Conservation (phyloP, 2,329 filamentous ascomycete genomes). For the Microsporum canis region DNA sequence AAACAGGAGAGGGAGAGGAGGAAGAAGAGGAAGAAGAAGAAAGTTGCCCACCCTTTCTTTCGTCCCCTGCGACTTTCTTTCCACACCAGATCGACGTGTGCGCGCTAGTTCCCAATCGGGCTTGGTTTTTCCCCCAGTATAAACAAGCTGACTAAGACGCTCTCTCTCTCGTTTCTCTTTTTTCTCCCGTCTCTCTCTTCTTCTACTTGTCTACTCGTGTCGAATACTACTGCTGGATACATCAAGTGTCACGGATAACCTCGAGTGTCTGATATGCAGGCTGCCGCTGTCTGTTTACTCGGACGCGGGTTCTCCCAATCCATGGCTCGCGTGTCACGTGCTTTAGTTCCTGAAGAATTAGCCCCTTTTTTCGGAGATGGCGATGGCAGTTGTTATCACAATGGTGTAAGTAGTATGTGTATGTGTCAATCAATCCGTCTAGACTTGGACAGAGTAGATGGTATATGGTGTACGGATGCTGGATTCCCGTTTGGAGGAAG, state of each 20-base stretch:
- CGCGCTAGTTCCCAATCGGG: constrained; percentile 12
- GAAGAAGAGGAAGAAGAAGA: not conserved
- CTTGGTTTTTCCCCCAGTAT: not conserved
- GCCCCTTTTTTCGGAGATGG: not conserved
- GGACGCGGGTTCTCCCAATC: not conserved
- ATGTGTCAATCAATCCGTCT: too few species aligned
- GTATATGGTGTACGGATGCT: too few species aligned
- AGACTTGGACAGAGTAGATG: too few species aligned
- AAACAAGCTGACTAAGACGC: constrained; percentile 3
- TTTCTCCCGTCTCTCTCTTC: not conserved
- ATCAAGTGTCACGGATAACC: not conserved
- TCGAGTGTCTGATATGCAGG: not conserved
- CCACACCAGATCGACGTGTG: constrained; percentile 11
- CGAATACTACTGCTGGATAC: not conserved
- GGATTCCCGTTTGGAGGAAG: too few species aligned
- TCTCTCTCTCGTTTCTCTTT: not conserved
- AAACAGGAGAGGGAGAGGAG: constrained; percentile 2
- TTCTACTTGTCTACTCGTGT: not conserved
- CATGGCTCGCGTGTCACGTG: not conserved
- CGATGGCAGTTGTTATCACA: not conserved
- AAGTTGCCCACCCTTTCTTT: not conserved
- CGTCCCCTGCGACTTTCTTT: not conserved
- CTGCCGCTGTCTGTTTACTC: not conserved
- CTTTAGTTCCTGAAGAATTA: not conserved
- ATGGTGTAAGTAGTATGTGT: too few species aligned